Evolutionary conservation across 129 eudicot species (phyloP).

Genomic region (Pulicaria dysenterica): DNA sequence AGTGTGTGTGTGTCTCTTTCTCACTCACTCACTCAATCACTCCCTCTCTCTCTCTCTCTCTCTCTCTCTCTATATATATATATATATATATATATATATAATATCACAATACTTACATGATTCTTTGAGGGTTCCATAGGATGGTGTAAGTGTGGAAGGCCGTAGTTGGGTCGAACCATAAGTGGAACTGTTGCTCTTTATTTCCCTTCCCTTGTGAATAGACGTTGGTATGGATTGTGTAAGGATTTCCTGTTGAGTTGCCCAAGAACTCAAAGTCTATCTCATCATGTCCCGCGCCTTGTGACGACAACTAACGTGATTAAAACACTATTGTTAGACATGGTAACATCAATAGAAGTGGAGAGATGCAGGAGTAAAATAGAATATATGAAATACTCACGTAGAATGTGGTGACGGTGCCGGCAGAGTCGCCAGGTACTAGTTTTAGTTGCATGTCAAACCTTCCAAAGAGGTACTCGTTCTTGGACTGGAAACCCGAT

Average conservation of each 20-base stretch:
- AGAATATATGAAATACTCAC: too few species aligned
- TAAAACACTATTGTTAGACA: not conserved
- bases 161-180: constrained; percentile 39
- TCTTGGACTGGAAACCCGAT: constrained; percentile 37
- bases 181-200: constrained; percentile 38
- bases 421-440: constrained; percentile 39
- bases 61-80: too few species aligned
- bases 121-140: constrained; percentile 42
- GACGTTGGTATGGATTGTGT: constrained; percentile 38
- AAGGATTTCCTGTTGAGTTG: constrained; percentile 36
- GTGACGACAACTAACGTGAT: constrained; percentile 33
- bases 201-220: constrained; percentile 34
- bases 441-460: constrained; percentile 43
- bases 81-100: not conserved
- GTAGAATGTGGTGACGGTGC: constrained; percentile 42
- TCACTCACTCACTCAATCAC: too few species aligned
- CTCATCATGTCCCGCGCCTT: constrained; percentile 39
- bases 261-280: constrained; percentile 43
- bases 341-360: too few species aligned
- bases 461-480: constrained; percentile 40
- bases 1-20: not conserved
- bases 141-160: constrained; percentile 44
- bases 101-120: constrained; percentile 30
- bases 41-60: too few species aligned
- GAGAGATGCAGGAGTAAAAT: too few species aligned